Base-by-base conservation (phyloP, 2,329 filamentous ascomycete species). In the Magnaporthiopsis incrustans region DNA sequence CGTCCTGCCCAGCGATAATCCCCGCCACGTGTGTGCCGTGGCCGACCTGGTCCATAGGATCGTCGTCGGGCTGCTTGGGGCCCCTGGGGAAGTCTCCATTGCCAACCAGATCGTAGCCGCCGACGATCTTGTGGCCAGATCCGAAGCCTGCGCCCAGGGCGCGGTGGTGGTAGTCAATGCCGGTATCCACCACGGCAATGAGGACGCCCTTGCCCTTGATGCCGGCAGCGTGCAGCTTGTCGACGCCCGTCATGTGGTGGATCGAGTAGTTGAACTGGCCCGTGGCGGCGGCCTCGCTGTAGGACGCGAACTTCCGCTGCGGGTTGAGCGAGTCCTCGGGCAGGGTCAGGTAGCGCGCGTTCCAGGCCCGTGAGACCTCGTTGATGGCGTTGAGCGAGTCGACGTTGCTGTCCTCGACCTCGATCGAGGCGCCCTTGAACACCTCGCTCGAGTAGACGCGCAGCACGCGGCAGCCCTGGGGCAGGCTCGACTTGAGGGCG, bases 1-100 rank as follows among this genome's bases (percentile, higher is more conserved):
- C 25, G n/a, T 64, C 63, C 53, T 81, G 74, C 22, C 79, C 81
- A 32, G 76, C 80, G 66, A 83, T 77, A 30, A 81, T 81, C 26
- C 81, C 81, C 25, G 81, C 77, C 50, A 80, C 78, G 63, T 77
- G 75, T 1, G 77, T 78, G 1, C 77, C 76, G 67, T 79, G 77
- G 18, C 76, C 75, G n/a, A 70, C 69, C 61, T 70, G 69, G 62
- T 75, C 71, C 57, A 73, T 70, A 3, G 77, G 76, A 63, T 77
- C 76, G 5, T 66, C 61, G 60, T 76, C 75, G 1, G 68, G 68
- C 25, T 35, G 53, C 53, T 63, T 63, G 33, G 60, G 57, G 15
- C 59, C 61, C 50, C 25, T 35, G 4, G 61, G 59, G 60, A 63
- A 66, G 25, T 57, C 22, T 2, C 70, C 70, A 63, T 79, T 76